phyloP scores from a whole-genome alignment of 495 filamentous ascomycete species.

The Thermochaetoides thermophila region DNA sequence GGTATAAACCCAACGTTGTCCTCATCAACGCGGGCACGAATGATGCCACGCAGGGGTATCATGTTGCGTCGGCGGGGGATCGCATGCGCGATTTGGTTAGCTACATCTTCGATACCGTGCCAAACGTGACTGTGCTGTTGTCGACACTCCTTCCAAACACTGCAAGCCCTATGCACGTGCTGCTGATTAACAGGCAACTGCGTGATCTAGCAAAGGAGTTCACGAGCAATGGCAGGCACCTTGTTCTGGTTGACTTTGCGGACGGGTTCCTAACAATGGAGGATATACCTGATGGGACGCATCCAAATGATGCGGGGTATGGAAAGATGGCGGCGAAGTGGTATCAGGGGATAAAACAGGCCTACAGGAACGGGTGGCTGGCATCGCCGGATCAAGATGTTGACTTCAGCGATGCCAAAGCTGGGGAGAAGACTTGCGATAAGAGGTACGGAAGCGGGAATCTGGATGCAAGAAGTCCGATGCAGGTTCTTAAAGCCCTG shows the following conservation, averaged over 20 bases:
- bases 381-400: constrained; percentile 13
- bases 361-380: constrained; percentile 13
- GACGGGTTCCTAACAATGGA: constrained; percentile 12
- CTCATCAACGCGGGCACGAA: constrained; percentile 37
- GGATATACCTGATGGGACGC: constrained; percentile 33
- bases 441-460: constrained; percentile 15
- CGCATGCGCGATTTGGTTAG: constrained; percentile 23
- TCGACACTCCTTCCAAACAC: constrained; percentile 33
- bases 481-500: neutral
- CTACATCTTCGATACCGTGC: constrained; percentile 22
- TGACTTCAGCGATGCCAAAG: no score
- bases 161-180: constrained; percentile 8
- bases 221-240: constrained; percentile 11
- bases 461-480: constrained; percentile 9
- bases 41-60: constrained; percentile 21
- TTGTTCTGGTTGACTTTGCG: constrained; percentile 38
- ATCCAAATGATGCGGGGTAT: constrained; percentile 37
- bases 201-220: constrained; percentile 18
- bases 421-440: no score
- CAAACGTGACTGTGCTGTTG: constrained; percentile 31
- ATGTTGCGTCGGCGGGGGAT: constrained; percentile 17
- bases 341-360: constrained; percentile 28
- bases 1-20: constrained; percentile 34
- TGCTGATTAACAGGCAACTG: constrained; percentile 27
- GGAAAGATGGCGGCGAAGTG: constrained; percentile 39